phyloP scores from a whole-genome alignment of 1,284 basidiomycete species.

The Ceratobasidium sp. region DNA sequence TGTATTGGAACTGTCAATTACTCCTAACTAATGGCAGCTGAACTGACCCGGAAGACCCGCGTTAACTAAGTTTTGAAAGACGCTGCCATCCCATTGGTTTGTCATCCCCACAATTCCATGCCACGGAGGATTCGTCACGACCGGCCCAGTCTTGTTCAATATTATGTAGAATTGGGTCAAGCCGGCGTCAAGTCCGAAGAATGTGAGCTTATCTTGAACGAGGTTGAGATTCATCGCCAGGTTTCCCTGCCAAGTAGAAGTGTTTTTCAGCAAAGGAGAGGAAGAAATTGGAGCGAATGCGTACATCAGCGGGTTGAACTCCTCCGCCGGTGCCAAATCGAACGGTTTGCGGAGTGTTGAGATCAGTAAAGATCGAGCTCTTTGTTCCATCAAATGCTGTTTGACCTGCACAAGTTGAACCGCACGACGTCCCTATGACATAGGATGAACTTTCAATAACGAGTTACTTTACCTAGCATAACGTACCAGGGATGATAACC shows the following conservation, averaged over 20 bases:
- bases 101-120: constrained; percentile 45
- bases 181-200: constrained; percentile 62
- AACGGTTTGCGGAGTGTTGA: constrained; percentile 60
- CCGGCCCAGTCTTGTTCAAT: constrained; percentile 63
- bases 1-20: not conserved
- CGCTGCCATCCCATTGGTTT: constrained; percentile 47
- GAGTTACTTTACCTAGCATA: constrained; percentile 64
- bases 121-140: constrained; percentile 68
- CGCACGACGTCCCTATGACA: not conserved
- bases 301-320: constrained; percentile 67
- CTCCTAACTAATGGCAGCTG: not conserved
- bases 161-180: constrained; percentile 65
- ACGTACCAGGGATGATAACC: constrained; percentile 11
- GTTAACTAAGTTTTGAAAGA: constrained; percentile 65
- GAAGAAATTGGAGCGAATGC: not conserved
- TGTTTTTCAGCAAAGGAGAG: constrained; percentile 15
- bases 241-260: constrained; percentile 52
- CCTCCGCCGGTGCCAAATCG: constrained; percentile 70
- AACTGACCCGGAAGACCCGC: constrained; percentile 66
- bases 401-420: constrained; percentile 62
- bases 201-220: constrained; percentile 64
- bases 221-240: constrained; percentile 63
- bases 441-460: constrained; percentile 57
- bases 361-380: constrained; percentile 67
- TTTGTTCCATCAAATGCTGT: constrained; percentile 64